Base-by-base conservation (phyloP, 768 basidiomycete genomes). In the Filobasidium floriforme region DNA sequence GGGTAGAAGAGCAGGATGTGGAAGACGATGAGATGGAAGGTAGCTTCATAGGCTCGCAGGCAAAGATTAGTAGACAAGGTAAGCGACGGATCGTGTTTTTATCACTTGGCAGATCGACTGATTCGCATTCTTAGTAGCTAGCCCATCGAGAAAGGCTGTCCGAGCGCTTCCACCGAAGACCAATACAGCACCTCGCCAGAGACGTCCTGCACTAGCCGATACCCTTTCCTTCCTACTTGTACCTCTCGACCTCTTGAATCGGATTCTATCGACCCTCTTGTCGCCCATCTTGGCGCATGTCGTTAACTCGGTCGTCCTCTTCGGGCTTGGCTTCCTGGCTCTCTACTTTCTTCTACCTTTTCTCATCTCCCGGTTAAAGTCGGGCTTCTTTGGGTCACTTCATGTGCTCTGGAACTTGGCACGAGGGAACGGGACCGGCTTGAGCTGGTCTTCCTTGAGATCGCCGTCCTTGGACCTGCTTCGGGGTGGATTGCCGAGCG, bases 281-380 rank as follows among this genome's bases (percentile, higher is more conserved):
- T 63, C 62, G 14, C 62, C 62, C 18, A 40, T 63, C 9, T 28
- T 63, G 3, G 62, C 62, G 12, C 62, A 63, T 40, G 24, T 63
- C 29, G n/a, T 63, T 2, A 63, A 63, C 62, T 24, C 62, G 24
- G 14, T 63, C 62, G 29, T 63, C 37, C 51, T 63, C 14, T 7
- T 63, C n/a, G 22, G 24, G 26, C 26, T 63, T 5, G 28, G 28
- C 49, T 26, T 29, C 18, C 41, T 46, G 12, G 51, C 49, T 14
- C 15, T 55, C 24, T 63, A 55, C 28, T 40, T 63, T 22, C 29
- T 52, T 2, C 19, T 24, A 37, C 62, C 62, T 10, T 44, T 28
- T 19, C n/a, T 62, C 15, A 7, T 44, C 14, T 41, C 24, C 22
- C 7, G 19, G 43, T 14, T 43, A 41, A 62, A 46, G 43, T 19